Evolutionary conservation across 148 eudicot species (phyloP), one percentile per base, ranked within the genome.

Genomic region (Fagopyrum homotropicum): DNA sequence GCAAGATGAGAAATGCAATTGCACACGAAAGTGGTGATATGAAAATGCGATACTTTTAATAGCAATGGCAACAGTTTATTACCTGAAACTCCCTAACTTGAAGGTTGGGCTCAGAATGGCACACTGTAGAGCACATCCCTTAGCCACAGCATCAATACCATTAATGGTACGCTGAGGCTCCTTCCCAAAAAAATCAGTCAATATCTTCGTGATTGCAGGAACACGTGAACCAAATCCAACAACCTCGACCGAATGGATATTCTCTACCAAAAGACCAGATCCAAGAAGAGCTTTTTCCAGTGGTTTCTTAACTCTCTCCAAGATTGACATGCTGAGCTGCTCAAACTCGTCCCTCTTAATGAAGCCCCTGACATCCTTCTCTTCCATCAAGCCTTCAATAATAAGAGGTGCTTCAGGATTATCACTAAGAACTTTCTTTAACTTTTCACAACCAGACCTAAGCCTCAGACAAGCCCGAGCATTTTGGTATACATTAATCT

Each of bases 311-410:
- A 95, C 81, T 76, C 91, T 89, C 48, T 95, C 91, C 78, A 95
- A 77, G 15, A 95, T 35, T 35, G 72, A 35, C 73, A 73, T 44
- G 85, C 84, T 6, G 96, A 87, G 2, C 49, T 70, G 84, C 83
- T 95, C 99, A 85, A 95, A 95, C 75, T 95, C 91, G 54, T 95
- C 99, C 84, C 96, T 89, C 55, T 76, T 90, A 45, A 95, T 92
- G 72, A 81, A 86, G 45, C 96, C 96, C 77, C 79, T 89, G 54
- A 95, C 99, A 80, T 95, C 97, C 84, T 88, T 92, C 83, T 92
- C 99, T 52, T 92, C 96, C 88, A 95, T 90, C 84, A 95, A 89
- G 81, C 99, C 89, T 81, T 95, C 97, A 75, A 95, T 95, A 80
- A 84, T 86, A 45, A 95, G 89, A 5, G 92, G 97, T 17, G 97